Evolutionary conservation across 2,329 filamentous ascomycete species (phyloP), one percentile per base, ranked within the genome.

Genomic region (Hortaea sp.): DNA sequence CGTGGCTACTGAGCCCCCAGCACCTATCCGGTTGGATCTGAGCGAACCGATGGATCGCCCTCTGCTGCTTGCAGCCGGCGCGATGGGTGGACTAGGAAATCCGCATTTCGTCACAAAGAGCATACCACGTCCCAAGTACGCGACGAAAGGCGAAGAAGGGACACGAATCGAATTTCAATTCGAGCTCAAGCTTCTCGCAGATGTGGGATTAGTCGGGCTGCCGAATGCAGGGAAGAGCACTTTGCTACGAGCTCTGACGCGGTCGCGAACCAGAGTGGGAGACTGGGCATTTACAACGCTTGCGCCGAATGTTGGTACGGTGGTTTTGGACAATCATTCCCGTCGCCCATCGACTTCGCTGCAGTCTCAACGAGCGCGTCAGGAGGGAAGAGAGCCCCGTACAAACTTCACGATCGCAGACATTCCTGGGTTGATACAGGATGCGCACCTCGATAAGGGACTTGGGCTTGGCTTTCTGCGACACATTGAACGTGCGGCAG

Each of bases 181-280:
- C 10, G 92, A 98, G 65, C 76, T 98, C 51, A 97, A 95, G 72
- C 77, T 98, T 7, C 80, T 98, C 37, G 92, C 92, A 5, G 92
- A 98, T 66, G 84, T 98, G 6, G 92, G 92, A 0, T 76, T 98
- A 2, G 92, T 98, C 11, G 92, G 92, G 1, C 77, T 97, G 11
- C 92, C 92, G 1, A 98, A 98, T 63, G 92, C 90, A 4, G 92
- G 92, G 6, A 98, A 98, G 68, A 94, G 86, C 62, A 97, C 92
- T 0, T 75, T 98, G 1, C 76, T 97, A 11, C 82, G 92, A 12
- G 83, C 89, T 3, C 71, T 98, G 57, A 94, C 83, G 57, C 89
- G 89, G 64, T 94, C 86, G 63, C 83, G 88, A 49, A 87, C 92
- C 1, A 79, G 92, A 35, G 81, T 98, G 4, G 92, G 92, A 37